Evolutionary conservation across 768 basidiomycete species (phyloP), one percentile per base, ranked within the genome.

Genomic region (Mycena floridula): DNA sequence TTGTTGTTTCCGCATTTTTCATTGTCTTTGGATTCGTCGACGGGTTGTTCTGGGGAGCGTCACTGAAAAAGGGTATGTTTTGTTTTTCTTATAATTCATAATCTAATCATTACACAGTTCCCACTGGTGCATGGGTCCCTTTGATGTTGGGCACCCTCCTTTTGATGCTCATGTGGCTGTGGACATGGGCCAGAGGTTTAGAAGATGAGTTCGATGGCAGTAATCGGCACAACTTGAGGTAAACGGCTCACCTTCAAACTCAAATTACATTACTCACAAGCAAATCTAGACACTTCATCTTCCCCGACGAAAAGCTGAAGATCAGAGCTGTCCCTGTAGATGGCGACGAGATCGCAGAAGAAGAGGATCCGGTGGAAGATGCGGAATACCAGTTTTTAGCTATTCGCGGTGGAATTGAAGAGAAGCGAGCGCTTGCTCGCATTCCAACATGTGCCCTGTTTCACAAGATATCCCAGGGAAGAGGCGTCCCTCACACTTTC

Each of bases 41-140:
- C 57, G 80, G 79, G 50, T 62, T 82, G 13, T 85, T 85, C 63
- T 83, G 78, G 76, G 82, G 80, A 21, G 77, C 82, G 0, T 60
- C 78, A 0, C 54, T 82, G 46, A 76, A 69, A 54, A 82, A 84
- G n/a, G n/a, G n/a, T n/a, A n/a, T n/a, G n/a, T n/a, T n/a, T n/a
- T n/a, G n/a, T n/a, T n/a, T n/a, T n/a, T n/a, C n/a, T n/a, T n/a
- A n/a, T n/a, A n/a, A n/a, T n/a, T n/a, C n/a, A n/a, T n/a, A n/a
- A n/a, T n/a, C n/a, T n/a, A n/a, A n/a, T n/a, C n/a, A n/a, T n/a
- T n/a, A n/a, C n/a, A n/a, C n/a, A 56, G 67, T 83, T 4, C 81
- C 81, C 0, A 60, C 69, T 18, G 82, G 83, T 15, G 83, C 80
- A 2, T 85, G 81, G 79, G 80, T 83, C 7, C 79, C 83, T 2